Conservation (phyloP, 1,139 yeast species). For the Hanseniaspora gamundiae region DNA sequence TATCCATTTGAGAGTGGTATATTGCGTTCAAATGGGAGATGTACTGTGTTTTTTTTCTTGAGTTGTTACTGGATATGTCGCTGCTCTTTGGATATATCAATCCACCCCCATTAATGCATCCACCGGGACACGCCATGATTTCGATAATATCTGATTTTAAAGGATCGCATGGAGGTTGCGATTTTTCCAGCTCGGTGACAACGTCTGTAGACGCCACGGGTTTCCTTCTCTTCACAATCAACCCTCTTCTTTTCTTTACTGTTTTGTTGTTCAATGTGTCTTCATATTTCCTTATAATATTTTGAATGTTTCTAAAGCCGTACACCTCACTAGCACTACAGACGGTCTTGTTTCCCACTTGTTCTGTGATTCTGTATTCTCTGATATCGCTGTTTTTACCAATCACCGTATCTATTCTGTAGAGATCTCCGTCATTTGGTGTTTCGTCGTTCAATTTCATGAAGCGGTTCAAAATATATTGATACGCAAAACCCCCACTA, state of each 20-base stretch:
- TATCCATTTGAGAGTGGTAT: constrained; percentile 2
- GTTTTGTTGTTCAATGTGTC: constrained; percentile 31
- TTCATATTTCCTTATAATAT: constrained; percentile 63
- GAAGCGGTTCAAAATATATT: constrained; percentile 36
- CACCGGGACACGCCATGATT: constrained; percentile 97
- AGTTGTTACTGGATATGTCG: neutral
- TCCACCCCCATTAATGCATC: constrained; percentile 97
- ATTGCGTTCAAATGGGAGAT: constrained; percentile 1
- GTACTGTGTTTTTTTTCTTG: constrained; percentile 3
- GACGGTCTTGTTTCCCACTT: neutral
- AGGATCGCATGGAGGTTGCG: constrained; percentile 39
- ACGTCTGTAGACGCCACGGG: no score
- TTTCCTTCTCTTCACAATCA: constrained; percentile 2
- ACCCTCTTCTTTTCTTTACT: constrained; percentile 11
- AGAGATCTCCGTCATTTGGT: constrained; percentile 13
- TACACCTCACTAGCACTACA: constrained; percentile 64
- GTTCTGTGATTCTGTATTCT: constrained; percentile 45
- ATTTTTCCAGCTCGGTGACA: no score
- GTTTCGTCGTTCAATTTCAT: constrained; percentile 14
- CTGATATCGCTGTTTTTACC: constrained; percentile 73
- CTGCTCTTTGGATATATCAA: constrained; percentile 27
- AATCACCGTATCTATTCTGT: constrained; percentile 17
- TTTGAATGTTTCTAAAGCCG: constrained; percentile 91
- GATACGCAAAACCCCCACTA: constrained; percentile 80
- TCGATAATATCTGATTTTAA: constrained; percentile 72